Conservation (phyloP, 768 basidiomycete genomes). For the Xerocomus potaroensis region DNA sequence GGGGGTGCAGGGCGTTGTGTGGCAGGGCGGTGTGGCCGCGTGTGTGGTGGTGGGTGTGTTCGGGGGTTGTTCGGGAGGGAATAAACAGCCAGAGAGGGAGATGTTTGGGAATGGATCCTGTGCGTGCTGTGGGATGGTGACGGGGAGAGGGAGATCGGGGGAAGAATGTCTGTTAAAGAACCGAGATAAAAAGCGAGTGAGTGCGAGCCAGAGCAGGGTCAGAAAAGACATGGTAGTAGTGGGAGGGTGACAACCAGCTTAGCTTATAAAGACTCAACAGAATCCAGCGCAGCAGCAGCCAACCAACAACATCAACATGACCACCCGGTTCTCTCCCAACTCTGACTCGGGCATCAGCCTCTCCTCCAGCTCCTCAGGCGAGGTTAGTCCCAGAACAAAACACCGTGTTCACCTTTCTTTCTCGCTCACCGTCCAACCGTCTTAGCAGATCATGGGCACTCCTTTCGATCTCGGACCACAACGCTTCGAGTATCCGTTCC, state of each 20-base stretch:
- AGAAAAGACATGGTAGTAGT: slow-evolving; percentile 4
- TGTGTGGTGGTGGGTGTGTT: too few relatives aligned
- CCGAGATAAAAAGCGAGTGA: slow-evolving; percentile 1
- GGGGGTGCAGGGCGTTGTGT: too few relatives aligned
- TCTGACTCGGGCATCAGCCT: slow-evolving; percentile 31
- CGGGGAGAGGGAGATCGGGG: not conserved
- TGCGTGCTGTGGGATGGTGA: not conserved
- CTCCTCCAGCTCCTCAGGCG: slow-evolving; percentile 29
- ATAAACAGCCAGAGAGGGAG: slow-evolving; percentile 19
- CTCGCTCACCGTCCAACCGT: slow-evolving; percentile 9
- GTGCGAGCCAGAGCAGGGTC: slow-evolving; percentile 14
- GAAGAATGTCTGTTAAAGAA: not conserved
- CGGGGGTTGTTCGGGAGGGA: too few relatives aligned
- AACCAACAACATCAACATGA: not conserved
- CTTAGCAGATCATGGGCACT: slow-evolving; percentile 29
- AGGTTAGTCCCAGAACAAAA: slow-evolving; percentile 24
- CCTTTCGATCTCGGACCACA: slow-evolving; percentile 32
- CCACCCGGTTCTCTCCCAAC: slow-evolving; percentile 7
- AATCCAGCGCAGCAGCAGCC: too few relatives aligned
- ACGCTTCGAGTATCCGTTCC: slow-evolving; percentile 33
- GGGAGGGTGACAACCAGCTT: not conserved
- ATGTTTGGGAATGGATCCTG: slow-evolving; percentile 17
- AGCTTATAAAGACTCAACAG: too few relatives aligned
- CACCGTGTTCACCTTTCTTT: not conserved
- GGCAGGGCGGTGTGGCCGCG: too few relatives aligned